These are phyloP conservation scores for Neonothopanus nambi DNA, from an alignment of 1,284 basidiomycete genomes.

Conservation along the genomic window DNA sequence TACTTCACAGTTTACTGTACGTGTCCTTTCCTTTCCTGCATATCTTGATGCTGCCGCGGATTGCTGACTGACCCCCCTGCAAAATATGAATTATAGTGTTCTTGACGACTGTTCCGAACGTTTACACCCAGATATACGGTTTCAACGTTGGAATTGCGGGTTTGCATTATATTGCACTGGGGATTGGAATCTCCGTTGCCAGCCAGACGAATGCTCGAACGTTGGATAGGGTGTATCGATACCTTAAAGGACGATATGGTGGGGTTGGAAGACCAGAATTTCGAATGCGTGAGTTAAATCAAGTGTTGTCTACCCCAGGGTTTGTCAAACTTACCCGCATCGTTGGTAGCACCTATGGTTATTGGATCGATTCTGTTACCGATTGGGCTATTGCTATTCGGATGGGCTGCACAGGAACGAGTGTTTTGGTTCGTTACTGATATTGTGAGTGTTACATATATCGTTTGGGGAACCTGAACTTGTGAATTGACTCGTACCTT, in stretches of 20 bases:
- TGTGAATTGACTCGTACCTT: no score
- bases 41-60: background rate
- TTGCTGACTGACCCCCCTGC: no score
- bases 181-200: no score
- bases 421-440: background rate
- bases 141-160: slow-evolving; percentile 40
- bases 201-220: no score
- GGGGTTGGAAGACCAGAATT: slow-evolving; percentile 42
- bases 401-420: background rate
- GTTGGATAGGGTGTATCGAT: slow-evolving; percentile 40
- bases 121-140: slow-evolving; percentile 37
- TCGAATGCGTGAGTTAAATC: no score
- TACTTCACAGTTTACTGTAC: slow-evolving; percentile 43
- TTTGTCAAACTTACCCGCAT: no score
- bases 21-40: slow-evolving; percentile 36
- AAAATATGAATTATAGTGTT: background rate
- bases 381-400: background rate
- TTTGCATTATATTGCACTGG: slow-evolving; percentile 41
- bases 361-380: background rate
- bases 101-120: slow-evolving; percentile 31
- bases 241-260: slow-evolving; percentile 36
- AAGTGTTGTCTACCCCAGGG: no score
- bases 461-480: background rate
- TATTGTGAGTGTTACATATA: no score
- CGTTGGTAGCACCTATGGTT: background rate